phyloP scores from a whole-genome alignment of 148 eudicot species.

The Chenopodium album region DNA sequence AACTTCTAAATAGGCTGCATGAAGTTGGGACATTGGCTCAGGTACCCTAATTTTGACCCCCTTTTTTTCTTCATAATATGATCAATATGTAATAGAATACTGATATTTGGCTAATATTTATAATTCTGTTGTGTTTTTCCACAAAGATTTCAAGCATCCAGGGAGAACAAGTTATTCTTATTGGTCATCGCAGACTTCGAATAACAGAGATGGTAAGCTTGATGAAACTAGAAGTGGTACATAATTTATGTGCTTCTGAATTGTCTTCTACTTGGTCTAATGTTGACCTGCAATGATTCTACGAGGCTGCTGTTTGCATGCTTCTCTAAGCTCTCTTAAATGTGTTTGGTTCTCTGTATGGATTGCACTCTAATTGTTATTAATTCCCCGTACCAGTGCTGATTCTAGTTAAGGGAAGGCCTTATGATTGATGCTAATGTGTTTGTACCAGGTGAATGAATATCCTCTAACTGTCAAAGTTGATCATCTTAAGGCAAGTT shows the following conservation, averaged over 20 bases:
- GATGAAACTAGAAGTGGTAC: background rate
- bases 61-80: too few relatives aligned
- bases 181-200: conserved; percentile 90
- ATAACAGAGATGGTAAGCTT: conserved; percentile 86
- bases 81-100: background rate
- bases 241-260: background rate
- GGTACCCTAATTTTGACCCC: conserved; percentile 36
- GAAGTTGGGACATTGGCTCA: conserved; percentile 96
- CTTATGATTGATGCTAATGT: conserved; percentile 15
- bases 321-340: too few relatives aligned
- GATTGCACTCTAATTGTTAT: background rate
- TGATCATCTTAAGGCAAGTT: conserved; percentile 87
- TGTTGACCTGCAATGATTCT: background rate
- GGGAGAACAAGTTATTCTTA: conserved; percentile 88
- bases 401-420: background rate
- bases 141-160: conserved; percentile 82
- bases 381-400: background rate
- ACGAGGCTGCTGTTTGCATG: conserved; percentile 9
- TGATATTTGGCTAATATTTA: conserved; percentile 10
- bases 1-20: conserved; percentile 78
- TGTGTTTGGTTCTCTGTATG: background rate
- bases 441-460: conserved; percentile 73
- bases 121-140: conserved; percentile 7
- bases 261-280: background rate
- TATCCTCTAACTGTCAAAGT: conserved; percentile 96